A percentile compares a stretch with the other conserved stretches of the same genome.
Conservation (phyloP, 768 basidiomycete species). For the Thelephora aurantiotincta region DNA sequence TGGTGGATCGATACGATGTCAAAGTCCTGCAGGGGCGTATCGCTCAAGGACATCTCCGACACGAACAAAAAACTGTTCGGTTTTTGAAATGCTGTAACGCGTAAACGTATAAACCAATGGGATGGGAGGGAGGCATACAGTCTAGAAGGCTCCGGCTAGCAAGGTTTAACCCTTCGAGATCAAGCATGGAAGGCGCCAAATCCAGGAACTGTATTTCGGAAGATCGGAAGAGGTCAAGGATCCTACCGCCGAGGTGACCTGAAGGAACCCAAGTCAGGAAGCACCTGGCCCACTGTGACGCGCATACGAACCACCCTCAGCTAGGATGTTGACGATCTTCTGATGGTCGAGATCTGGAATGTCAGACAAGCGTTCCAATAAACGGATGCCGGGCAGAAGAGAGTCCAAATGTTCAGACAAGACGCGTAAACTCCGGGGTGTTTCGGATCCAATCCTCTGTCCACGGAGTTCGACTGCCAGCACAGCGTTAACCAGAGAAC, state of each 20-base stretch:
- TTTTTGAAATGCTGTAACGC: conserved; percentile 31
- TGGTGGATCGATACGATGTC: conserved; percentile 39
- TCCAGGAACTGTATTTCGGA: conserved; percentile 30
- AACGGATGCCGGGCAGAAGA: conserved; percentile 33
- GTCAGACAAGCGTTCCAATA: conserved; percentile 25
- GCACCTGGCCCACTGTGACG: too few species aligned
- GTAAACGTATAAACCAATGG: conserved; percentile 2
- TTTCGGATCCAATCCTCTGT: conserved; percentile 25
- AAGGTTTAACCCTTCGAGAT: conserved; percentile 38
- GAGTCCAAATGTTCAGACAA: conserved; percentile 26
- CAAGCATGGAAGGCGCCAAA: conserved; percentile 30
- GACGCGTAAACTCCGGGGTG: conserved; percentile 21
- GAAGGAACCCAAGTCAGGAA: neutral
- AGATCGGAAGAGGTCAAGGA: conserved; percentile 29
- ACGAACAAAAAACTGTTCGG: conserved; percentile 38
- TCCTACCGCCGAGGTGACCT: conserved; percentile 35
- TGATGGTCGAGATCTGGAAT: conserved; percentile 24
- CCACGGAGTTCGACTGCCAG: conserved; percentile 28
- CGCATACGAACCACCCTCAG: conserved; percentile 8
- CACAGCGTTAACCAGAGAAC: too few species aligned
- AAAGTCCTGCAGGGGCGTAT: conserved; percentile 28
- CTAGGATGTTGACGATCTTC: conserved; percentile 22
- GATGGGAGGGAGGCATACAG: conserved; percentile 17
- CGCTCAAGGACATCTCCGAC: conserved; percentile 33
- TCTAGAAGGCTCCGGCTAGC: conserved; percentile 26